Base-by-base conservation (phyloP, 108 stramenopile species). In the Phaeodactylum tricornutum region DNA sequence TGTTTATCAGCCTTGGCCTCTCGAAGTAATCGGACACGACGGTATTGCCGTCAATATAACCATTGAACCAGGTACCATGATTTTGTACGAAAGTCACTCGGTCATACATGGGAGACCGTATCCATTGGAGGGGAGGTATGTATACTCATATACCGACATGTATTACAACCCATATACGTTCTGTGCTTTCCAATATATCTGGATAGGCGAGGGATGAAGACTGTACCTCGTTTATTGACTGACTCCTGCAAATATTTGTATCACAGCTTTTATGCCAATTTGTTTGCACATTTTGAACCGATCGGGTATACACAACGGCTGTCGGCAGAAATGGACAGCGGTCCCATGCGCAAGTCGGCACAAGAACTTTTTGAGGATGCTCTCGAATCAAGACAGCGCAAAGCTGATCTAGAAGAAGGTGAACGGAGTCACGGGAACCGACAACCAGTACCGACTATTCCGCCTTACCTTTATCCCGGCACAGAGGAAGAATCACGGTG, bases 51-150 rank as follows among this genome's bases (percentile, higher is more conserved):
- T 77, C 64, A 95, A 95, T 58, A 32, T 97, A 7, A 94, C 96
- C 4, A 74, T 94, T 67, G 55, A 77, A 44, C 84, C 84, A 2
- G 91, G 96, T 9, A 93, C 95, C 29, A 75, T 95, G 84, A 67
- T 95, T 3, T 60, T 94, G 20, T 95, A 96, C 57, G 96, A 98
- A 57, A 70, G 74, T 47, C 80, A 84, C 34, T 81, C 87, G 15
- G 72, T 95, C 22, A 69, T 94, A 32, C 96, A 95, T 64, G 96
- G 96, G 4, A 30, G 96, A 41, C 96, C 96, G 5, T 88, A 80
- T 50, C 81, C 92, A 7, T 62, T 97, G 50, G 62, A 79, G 44
- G 92, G 91, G 27, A 55, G 59, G 1, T 72, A 53, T n/a, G n/a
- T n/a, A n/a, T n/a, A n/a, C n/a, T n/a, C n/a, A n/a, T n/a, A 50